Evolutionary conservation across 345 rosid species (phyloP).

Genomic region (Microthlaspi erraticum): DNA sequence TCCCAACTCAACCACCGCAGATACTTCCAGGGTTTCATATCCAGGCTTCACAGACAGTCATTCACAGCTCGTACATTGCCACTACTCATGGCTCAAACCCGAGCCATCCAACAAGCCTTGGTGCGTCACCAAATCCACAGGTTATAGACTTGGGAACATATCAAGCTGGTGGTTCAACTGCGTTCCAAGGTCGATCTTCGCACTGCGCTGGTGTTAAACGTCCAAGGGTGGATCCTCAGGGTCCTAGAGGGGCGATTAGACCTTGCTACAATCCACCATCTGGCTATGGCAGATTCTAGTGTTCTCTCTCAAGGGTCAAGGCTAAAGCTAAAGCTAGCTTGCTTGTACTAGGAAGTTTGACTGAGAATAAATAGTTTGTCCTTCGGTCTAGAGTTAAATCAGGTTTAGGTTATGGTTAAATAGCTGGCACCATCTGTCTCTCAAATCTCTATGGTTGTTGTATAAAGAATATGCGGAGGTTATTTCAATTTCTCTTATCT

Average conservation of each 20-base stretch:
- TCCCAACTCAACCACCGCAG: slow-evolving; percentile 20
- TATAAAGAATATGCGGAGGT: neutral
- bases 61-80: slow-evolving; percentile 19
- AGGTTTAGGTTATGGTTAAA: neutral
- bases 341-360: slow-evolving; percentile 1
- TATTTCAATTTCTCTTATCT: no score
- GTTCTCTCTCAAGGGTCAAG: neutral
- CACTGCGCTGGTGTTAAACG: slow-evolving; percentile 26
- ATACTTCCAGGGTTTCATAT: slow-evolving; percentile 1
- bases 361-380: neutral
- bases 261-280: slow-evolving; percentile 26
- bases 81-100: slow-evolving; percentile 25
- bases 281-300: slow-evolving; percentile 22
- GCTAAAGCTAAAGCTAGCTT: neutral
- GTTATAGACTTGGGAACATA: slow-evolving; percentile 13
- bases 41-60: slow-evolving; percentile 21
- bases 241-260: slow-evolving; percentile 25
- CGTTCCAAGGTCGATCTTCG: slow-evolving; percentile 17
- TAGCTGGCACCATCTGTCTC: neutral
- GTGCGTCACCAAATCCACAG: slow-evolving; percentile 16
- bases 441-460: neutral
- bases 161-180: slow-evolving; percentile 20
- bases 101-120: slow-evolving; percentile 9
- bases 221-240: slow-evolving; percentile 22
- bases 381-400: neutral